Evolutionary conservation across 2,329 filamentous ascomycete species (phyloP).

Genomic region (Clathrospora elynae): DNA sequence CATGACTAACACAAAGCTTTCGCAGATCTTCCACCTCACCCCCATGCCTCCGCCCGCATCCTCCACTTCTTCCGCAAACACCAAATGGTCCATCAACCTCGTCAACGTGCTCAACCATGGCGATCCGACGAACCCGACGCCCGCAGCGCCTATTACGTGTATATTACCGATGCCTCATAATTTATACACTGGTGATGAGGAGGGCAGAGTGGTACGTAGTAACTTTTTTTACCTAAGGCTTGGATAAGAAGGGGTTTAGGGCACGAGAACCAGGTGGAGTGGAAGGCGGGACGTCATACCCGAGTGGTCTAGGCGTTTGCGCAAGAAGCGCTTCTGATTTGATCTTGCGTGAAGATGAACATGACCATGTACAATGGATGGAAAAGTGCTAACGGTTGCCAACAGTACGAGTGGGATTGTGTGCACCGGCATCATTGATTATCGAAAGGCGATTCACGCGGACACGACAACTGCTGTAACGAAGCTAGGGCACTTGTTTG

Average conservation of each 20-base stretch:
- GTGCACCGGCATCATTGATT: conserved; percentile 52
- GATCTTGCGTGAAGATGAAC: not conserved
- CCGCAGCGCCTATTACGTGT: conserved; percentile 74
- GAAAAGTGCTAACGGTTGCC: conserved; percentile 8
- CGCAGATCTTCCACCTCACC: conserved; percentile 62
- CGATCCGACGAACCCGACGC: conserved; percentile 61
- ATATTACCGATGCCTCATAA: conserved; percentile 80
- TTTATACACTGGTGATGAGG: conserved; percentile 93
- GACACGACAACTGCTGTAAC: conserved; percentile 20
- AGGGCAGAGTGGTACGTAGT: conserved; percentile 70
- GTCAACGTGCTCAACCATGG: conserved; percentile 82
- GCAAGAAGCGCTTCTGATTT: too few species aligned
- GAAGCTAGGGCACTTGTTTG: too few species aligned
- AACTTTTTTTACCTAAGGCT: conserved; percentile 1
- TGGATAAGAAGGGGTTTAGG: conserved; percentile 6
- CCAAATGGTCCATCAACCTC: conserved; percentile 74
- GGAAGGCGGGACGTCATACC: conserved; percentile 16
- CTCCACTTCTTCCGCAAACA: conserved; percentile 28
- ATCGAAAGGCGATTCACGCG: not conserved
- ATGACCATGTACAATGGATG: not conserved
- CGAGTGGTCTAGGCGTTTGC: conserved; percentile 2
- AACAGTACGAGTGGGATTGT: conserved; percentile 63
- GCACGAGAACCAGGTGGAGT: conserved; percentile 20
- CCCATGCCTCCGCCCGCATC: conserved; percentile 57
- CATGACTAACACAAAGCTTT: not conserved